Base-by-base conservation (phyloP, 371 early-diverging fungal species). In the Chytridium lagenaria region DNA sequence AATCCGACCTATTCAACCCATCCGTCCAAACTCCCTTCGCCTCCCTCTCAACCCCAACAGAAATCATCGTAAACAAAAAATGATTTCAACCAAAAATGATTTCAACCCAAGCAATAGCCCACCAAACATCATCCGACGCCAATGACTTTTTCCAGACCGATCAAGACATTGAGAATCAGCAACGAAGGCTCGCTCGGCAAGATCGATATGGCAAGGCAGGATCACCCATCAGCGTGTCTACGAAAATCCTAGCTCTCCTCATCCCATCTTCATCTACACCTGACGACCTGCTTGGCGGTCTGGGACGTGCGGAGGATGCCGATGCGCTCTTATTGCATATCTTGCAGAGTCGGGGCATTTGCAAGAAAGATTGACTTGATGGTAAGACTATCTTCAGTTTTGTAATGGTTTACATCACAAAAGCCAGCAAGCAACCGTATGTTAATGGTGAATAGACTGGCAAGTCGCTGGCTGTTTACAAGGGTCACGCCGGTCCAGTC, bases 401-500 rank as follows among this genome's bases (percentile, higher is more conserved):
- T 26, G 12, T 57, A 57, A 12, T 7, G 31, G 26, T 23, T 30
- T 57, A 12, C 12, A 57, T 30, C n/a, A n/a, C n/a, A n/a, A n/a
- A n/a, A n/a, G n/a, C n/a, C n/a, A n/a, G n/a, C n/a, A n/a, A n/a
- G n/a, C n/a, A n/a, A n/a, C n/a, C n/a, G 26, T 7, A 22, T 7
- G 57, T 23, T 30, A 22, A 57, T 57, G 57, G 57, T 57, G 30
- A 7, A 2, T 77, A 91, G 92, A 88, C 90, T 5, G 88, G 90
- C 1, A 91, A 89, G 51, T 71, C 85, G 3, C 77, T 84, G 28
- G 85, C 83, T 66, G 23, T 86, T 0, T 94, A 87, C 75, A 88
- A 87, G 64, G 95, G 94, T 19, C 95, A 95, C 75, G 71, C 80
- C 16, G 95, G 94, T 2, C 95, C 95, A 22, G 94, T 94, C 37